phyloP scores from a whole-genome alignment of 2,329 filamentous ascomycete species.

The Ustulina deusta region DNA sequence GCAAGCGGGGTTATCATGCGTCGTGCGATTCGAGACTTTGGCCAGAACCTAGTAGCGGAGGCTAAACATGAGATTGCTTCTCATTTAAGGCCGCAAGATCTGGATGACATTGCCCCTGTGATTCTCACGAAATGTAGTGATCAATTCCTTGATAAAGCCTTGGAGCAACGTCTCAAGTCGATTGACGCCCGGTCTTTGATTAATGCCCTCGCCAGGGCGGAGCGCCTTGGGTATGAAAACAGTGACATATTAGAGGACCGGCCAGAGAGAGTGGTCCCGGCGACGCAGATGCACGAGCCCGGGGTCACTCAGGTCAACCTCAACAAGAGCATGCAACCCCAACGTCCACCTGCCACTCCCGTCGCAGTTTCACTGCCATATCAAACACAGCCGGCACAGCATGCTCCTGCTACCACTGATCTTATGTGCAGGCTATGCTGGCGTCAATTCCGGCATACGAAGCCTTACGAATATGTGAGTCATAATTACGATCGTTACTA shows the following conservation, averaged over 20 bases:
- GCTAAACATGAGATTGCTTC: slow-evolving; percentile 57
- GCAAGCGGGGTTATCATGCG: slow-evolving; percentile 54
- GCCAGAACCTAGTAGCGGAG: slow-evolving; percentile 56
- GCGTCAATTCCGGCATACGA: slow-evolving; percentile 44
- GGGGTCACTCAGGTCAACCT: slow-evolving; percentile 17
- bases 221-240: slow-evolving; percentile 67
- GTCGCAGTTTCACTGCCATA: not conserved
- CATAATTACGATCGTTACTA: not conserved
- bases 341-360: slow-evolving; percentile 8
- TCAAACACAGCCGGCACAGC: slow-evolving; percentile 37
- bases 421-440: slow-evolving; percentile 49
- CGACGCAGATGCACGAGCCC: slow-evolving; percentile 36
- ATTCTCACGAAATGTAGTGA: slow-evolving; percentile 62
- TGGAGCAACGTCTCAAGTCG: slow-evolving; percentile 64
- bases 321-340: slow-evolving; percentile 4
- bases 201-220: slow-evolving; percentile 67
- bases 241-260: slow-evolving; percentile 62
- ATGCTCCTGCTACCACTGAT: slow-evolving; percentile 40
- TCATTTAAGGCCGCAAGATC: slow-evolving; percentile 55
- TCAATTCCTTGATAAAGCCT: slow-evolving; percentile 63
- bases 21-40: slow-evolving; percentile 59
- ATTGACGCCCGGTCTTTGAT: slow-evolving; percentile 67
- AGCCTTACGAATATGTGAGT: slow-evolving; percentile 51
- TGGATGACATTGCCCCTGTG: slow-evolving; percentile 59
- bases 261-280: slow-evolving; percentile 54